phyloP scores from a whole-genome alignment of 2,329 filamentous ascomycete genomes.

The Botrytis porri region DNA sequence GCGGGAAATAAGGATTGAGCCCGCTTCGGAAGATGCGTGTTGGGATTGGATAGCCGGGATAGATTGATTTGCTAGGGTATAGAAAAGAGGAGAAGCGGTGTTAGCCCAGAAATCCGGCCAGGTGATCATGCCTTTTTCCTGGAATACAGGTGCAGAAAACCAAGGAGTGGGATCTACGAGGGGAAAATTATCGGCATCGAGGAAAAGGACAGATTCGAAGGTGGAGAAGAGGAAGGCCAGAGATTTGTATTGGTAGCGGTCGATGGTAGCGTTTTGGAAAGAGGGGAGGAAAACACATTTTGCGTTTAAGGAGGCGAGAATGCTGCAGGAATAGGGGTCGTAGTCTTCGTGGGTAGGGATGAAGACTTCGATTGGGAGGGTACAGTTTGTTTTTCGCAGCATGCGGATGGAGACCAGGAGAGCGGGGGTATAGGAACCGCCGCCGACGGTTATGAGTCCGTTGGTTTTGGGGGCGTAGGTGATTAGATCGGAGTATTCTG shows the following conservation, averaged over 20 bases:
- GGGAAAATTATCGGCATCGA: slow-evolving; percentile 49
- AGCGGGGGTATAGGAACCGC: slow-evolving; percentile 39
- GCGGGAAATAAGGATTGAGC: slow-evolving; percentile 16
- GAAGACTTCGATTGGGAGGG: slow-evolving; percentile 44
- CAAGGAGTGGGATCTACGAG: slow-evolving; percentile 43
- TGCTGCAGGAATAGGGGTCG: slow-evolving; percentile 41
- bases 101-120: slow-evolving; percentile 49
- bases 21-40: slow-evolving; percentile 20
- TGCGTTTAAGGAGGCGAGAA: slow-evolving; percentile 41
- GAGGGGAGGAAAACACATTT: slow-evolving; percentile 43
- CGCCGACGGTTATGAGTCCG: slow-evolving; percentile 46
- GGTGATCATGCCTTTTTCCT: slow-evolving; percentile 42
- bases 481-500: slow-evolving; percentile 13
- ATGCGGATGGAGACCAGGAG: slow-evolving; percentile 43
- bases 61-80: slow-evolving; percentile 37
- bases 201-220: slow-evolving; percentile 48
- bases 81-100: slow-evolving; percentile 41
- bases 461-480: slow-evolving; percentile 16
- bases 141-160: slow-evolving; percentile 44
- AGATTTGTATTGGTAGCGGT: slow-evolving; percentile 47
- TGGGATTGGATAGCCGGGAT: background rate
- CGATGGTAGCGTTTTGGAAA: slow-evolving; percentile 35
- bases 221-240: slow-evolving; percentile 49
- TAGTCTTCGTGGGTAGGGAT: slow-evolving; percentile 40
- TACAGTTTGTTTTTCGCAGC: slow-evolving; percentile 40